Conservation (phyloP, 2,329 filamentous ascomycete genomes). For the Pleoardoris graminearum region DNA sequence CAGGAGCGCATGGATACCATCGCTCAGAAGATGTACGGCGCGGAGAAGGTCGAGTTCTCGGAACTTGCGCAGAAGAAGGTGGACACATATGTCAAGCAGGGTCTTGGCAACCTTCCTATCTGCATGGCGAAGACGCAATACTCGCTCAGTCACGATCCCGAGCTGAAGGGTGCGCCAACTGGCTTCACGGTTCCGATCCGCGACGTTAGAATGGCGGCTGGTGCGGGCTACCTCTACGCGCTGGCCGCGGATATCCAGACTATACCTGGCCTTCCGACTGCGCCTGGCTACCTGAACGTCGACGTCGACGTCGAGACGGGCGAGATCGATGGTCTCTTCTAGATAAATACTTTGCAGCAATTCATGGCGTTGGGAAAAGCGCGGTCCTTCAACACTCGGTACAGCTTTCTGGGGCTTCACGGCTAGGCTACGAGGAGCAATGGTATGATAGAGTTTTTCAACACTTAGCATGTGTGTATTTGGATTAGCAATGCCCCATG, state of each 20-base stretch:
- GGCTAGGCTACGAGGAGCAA: neutral
- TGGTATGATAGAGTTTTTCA: slow-evolving; percentile 6
- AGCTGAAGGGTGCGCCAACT: slow-evolving; percentile 90
- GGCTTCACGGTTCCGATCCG: slow-evolving; percentile 94
- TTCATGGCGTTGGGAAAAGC: slow-evolving; percentile 11
- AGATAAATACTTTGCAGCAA: slow-evolving; percentile 37
- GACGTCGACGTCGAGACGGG: slow-evolving; percentile 64
- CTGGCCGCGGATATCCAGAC: slow-evolving; percentile 97
- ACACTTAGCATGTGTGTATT: slow-evolving; percentile 2
- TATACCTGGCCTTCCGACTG: slow-evolving; percentile 92
- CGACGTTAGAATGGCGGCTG: slow-evolving; percentile 91
- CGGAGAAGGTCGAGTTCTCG: slow-evolving; percentile 85
- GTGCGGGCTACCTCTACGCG: slow-evolving; percentile 80
- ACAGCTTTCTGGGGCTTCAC: slow-evolving; percentile 7
- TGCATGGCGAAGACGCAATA: slow-evolving; percentile 99
- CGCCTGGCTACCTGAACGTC: slow-evolving; percentile 93
- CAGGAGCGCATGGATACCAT: slow-evolving; percentile 91
- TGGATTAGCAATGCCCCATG: neutral
- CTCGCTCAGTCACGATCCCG: slow-evolving; percentile 88
- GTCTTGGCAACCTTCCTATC: slow-evolving; percentile 89
- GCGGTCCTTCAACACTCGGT: slow-evolving; percentile 10
- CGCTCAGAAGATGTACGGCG: slow-evolving; percentile 92
- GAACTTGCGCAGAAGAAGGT: slow-evolving; percentile 95
- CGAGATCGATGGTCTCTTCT: slow-evolving; percentile 76
- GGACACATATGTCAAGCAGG: slow-evolving; percentile 89